These are phyloP conservation scores for Salix arbutifolia DNA, from an alignment of 345 rosid species.

Conservation along the genomic window DNA sequence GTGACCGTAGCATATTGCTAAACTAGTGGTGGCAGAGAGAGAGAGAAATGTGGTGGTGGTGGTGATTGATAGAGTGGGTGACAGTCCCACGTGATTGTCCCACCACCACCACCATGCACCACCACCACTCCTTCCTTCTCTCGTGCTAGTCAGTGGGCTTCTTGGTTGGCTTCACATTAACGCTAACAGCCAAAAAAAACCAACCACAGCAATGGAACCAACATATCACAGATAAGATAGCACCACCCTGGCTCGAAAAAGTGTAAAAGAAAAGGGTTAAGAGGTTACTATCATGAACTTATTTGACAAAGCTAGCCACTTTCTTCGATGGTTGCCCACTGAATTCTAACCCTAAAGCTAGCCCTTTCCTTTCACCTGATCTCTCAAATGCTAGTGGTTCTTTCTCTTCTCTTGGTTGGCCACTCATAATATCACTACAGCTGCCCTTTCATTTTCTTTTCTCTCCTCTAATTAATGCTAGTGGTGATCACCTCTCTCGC, in stretches of 20 bases:
- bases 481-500: slow-evolving; percentile 19
- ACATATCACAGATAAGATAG: slow-evolving; percentile 14
- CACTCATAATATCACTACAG: background rate
- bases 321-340: slow-evolving; percentile 37
- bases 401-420: slow-evolving; percentile 18
- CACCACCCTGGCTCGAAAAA: slow-evolving; percentile 2
- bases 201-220: slow-evolving; percentile 33
- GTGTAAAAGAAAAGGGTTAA: slow-evolving; percentile 14
- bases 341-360: background rate
- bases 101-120: slow-evolving; percentile 44
- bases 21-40: slow-evolving; percentile 6
- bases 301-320: slow-evolving; percentile 38
- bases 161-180: slow-evolving; percentile 79
- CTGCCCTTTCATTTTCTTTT: slow-evolving; percentile 6
- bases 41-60: background rate
- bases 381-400: slow-evolving; percentile 35
- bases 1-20: slow-evolving; percentile 27
- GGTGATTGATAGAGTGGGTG: slow-evolving; percentile 41
- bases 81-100: slow-evolving; percentile 77
- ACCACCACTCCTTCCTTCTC: slow-evolving; percentile 27
- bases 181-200: slow-evolving; percentile 75
- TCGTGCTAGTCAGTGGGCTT: slow-evolving; percentile 31
- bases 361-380: background rate
- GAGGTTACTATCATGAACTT: slow-evolving; percentile 46
- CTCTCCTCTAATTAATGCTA: slow-evolving; percentile 23